A percentile compares a stretch with the other conserved stretches of the same genome.
Evolutionary conservation across 495 filamentous ascomycete genomes (phyloP).

Genomic region (Penicillium tannophilum): DNA sequence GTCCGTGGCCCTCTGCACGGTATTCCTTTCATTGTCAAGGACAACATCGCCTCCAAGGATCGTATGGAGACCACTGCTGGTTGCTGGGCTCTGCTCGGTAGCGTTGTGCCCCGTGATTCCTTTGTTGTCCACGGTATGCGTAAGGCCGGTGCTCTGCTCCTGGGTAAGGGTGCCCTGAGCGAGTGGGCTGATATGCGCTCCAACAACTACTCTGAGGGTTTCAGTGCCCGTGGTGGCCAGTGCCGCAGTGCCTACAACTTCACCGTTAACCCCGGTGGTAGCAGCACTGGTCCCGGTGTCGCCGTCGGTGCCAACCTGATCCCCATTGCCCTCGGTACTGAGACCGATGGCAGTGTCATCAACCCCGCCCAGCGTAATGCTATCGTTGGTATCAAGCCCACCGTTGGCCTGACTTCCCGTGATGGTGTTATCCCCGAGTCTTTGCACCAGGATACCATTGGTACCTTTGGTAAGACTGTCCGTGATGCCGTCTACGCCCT

Average conservation of each 20-base stretch:
- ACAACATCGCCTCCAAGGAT: constrained; percentile 73
- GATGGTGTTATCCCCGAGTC: constrained; percentile 67
- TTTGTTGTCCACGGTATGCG: constrained; percentile 62
- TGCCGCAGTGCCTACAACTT: constrained; percentile 67
- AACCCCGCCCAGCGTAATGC: constrained; percentile 69
- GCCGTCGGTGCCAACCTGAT: constrained; percentile 64
- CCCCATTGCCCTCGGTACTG: constrained; percentile 68
- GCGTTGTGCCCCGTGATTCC: constrained; percentile 66
- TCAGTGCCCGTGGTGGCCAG: constrained; percentile 67
- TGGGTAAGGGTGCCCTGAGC: constrained; percentile 69
- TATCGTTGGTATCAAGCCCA: constrained; percentile 69
- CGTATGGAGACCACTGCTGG: constrained; percentile 68
- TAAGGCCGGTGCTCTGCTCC: constrained; percentile 64
- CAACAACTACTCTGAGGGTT: constrained; percentile 71
- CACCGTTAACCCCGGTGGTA: constrained; percentile 67
- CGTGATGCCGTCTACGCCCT: constrained; percentile 66
- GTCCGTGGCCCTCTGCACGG: constrained; percentile 67
- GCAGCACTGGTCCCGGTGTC: constrained; percentile 62
- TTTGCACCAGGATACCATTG: constrained; percentile 67
- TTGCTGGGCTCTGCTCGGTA: constrained; percentile 62
- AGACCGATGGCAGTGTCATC: constrained; percentile 75
- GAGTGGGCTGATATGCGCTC: constrained; percentile 79
- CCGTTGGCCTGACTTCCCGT: constrained; percentile 54
- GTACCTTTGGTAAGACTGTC: constrained; percentile 65
- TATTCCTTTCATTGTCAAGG: constrained; percentile 74